Percentiles rank a stretch among this genome's conserved stretches.
Conservation (phyloP, 306 rosid species). For the Prunus salicina region DNA sequence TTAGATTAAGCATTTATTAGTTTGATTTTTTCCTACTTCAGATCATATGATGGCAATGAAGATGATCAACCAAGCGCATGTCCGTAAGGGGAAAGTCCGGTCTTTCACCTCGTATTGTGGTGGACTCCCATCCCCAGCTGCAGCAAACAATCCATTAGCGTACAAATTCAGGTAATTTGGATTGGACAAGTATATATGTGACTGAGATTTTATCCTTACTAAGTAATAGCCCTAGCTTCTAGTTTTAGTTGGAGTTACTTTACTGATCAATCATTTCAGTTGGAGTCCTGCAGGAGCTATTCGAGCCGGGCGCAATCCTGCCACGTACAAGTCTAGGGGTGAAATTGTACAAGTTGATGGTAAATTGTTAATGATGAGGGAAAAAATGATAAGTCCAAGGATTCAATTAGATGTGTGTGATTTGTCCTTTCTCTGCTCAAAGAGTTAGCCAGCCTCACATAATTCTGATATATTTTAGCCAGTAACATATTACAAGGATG, state of each 20-base stretch:
- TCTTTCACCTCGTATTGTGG: conserved; percentile 92
- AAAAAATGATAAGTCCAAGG: not conserved
- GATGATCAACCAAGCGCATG: conserved; percentile 79
- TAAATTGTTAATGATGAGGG: conserved; percentile 33
- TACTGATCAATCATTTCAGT: conserved; percentile 47
- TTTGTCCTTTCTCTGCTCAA: no score
- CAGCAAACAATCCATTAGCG: conserved; percentile 93
- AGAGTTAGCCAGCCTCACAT: no score
- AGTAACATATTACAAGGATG: no score
- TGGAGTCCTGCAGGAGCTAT: conserved; percentile 97
- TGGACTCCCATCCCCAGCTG: conserved; percentile 92
- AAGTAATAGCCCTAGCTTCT: not conserved
- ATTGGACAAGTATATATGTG: not conserved
- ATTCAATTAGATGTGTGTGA: not conserved
- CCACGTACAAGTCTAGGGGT: conserved; percentile 64
- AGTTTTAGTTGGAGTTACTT: conserved; percentile 21
- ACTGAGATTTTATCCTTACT: no score
- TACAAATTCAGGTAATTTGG: conserved; percentile 86
- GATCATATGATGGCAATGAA: conserved; percentile 99
- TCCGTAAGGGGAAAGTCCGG: conserved; percentile 58
- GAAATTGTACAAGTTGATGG: conserved; percentile 76
- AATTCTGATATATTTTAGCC: no score
- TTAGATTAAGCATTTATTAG: not conserved
- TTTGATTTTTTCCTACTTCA: conserved; percentile 25
- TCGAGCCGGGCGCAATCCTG: conserved; percentile 85